Percentiles rank a stretch among this genome's conserved stretches.
phyloP scores from a whole-genome alignment of 2,329 filamentous ascomycete species.

The Xylariales sp. region DNA sequence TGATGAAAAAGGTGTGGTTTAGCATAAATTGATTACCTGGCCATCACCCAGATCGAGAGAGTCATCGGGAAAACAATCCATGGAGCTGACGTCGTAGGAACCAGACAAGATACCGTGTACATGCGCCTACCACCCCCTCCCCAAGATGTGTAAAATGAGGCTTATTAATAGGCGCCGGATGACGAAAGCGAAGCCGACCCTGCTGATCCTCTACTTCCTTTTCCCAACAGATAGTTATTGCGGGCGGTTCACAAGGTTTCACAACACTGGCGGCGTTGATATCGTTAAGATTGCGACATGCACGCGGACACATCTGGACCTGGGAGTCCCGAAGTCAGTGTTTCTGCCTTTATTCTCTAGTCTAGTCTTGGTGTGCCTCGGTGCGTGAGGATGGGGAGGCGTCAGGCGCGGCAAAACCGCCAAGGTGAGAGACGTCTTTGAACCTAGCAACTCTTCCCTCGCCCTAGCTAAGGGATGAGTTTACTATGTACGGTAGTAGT shows the following conservation, averaged over 20 bases:
- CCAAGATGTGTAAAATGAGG: neutral
- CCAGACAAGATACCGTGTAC: neutral
- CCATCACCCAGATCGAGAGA: conserved; percentile 25
- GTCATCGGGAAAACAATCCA: conserved; percentile 25
- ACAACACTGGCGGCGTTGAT: conserved; percentile 34
- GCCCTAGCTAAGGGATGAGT: conserved; percentile 19
- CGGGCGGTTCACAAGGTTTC: conserved; percentile 37
- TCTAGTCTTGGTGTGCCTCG: conserved; percentile 5
- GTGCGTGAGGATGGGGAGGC: conserved; percentile 6
- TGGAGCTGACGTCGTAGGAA: conserved; percentile 23
- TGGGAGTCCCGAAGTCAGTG: conserved; percentile 4
- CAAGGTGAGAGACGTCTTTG: neutral
- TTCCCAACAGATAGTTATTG: conserved; percentile 21
- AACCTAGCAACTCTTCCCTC: neutral
- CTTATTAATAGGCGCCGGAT: conserved; percentile 26
- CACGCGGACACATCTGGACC: neutral
- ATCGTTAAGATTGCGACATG: conserved; percentile 34
- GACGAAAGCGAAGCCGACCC: conserved; percentile 17
- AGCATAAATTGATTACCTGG: conserved; percentile 32
- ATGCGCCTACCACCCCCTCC: conserved; percentile 15
- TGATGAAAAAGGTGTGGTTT: conserved; percentile 29
- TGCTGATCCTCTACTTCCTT: conserved; percentile 24
- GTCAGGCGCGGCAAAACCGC: conserved; percentile 24
- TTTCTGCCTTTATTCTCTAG: conserved; percentile 15
- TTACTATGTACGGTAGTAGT: too few relatives aligned